Base-by-base conservation (phyloP, 2,329 filamentous ascomycete genomes). In the Dactylellina drechsleri region DNA sequence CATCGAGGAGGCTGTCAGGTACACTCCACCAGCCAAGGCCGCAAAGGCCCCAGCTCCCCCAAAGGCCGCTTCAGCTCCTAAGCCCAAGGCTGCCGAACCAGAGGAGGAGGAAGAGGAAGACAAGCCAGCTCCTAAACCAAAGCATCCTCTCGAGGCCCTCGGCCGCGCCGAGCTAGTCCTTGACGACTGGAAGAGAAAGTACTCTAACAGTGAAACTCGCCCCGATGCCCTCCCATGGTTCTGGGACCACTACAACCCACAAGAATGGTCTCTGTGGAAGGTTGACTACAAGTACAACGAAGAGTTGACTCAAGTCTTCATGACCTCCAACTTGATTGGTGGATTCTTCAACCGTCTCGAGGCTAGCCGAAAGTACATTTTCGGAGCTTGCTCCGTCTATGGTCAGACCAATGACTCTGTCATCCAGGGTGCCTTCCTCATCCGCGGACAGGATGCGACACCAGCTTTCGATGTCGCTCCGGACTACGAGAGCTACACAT, bases 241-340 rank as follows among this genome's bases (percentile, higher is more conserved):
- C 90, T 99, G 94, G 94, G 90, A 97, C 86, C 92, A 96, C 84
- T 88, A 89, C 85, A 94, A 95, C 82, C 90, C 95, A 80, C 90
- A 93, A 78, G 95, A 99, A 85, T 99, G 95, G 89, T 96, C 93
- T 67, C 85, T 99, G 83, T 99, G 93, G 92, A 89, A 89, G 83
- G 86, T 93, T 80, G 90, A 93, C 85, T 99, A 97, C 90, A 97
- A 97, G 90, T 99, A 99, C 88, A 96, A 97, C 85, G 90, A 97
- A 77, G 95, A 99, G 89, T 88, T 99, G 79, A 97, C 92, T 82
- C 86, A 95, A 84, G 91, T 91, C 82, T 99, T 99, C 91, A 99
- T 99, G 95, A 94, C 92, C 80, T 92, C 91, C 88, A 99, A 99
- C 89, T 86, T 98, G 84, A 94, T 99, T 83, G 93, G 92, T 85